phyloP scores from a whole-genome alignment of 164 flowering plant species.

The Warburgia ugandensis region DNA sequence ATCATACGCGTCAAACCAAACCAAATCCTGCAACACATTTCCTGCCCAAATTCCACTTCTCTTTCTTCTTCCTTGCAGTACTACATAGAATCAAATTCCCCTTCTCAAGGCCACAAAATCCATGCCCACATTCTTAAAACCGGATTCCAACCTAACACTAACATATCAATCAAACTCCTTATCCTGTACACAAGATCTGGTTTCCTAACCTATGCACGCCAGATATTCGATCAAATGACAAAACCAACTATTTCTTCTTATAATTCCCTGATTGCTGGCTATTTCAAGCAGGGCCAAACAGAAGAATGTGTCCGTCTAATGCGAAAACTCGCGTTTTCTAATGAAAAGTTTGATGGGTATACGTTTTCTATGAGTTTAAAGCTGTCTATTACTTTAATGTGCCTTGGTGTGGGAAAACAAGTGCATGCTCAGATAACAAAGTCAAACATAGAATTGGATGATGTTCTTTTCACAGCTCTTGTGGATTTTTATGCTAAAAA shows the following conservation, averaged over 20 bases:
- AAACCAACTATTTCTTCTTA: conserved; percentile 58
- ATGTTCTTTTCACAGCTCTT: conserved; percentile 58
- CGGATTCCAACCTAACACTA: conserved; percentile 55
- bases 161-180: conserved; percentile 68
- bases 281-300: conserved; percentile 38
- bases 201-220: conserved; percentile 45
- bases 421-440: conserved; percentile 67
- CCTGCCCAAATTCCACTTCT: conserved; percentile 18
- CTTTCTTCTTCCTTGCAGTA: conserved; percentile 55
- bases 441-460: conserved; percentile 42
- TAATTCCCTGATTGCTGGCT: conserved; percentile 72
- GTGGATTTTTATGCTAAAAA: conserved; percentile 69
- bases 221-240: conserved; percentile 63
- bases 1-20: no score
- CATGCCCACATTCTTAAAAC: conserved; percentile 61
- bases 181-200: conserved; percentile 48
- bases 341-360: conserved; percentile 64
- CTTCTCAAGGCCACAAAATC: conserved; percentile 57
- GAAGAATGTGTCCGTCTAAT: conserved; percentile 41
- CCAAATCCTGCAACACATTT: no score
- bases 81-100: conserved; percentile 53
- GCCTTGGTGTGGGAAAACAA: conserved; percentile 28
- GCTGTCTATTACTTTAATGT: conserved; percentile 32
- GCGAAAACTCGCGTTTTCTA: conserved; percentile 24
- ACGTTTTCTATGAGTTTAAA: conserved; percentile 76